These are phyloP conservation scores for Cryptosporidium ubiquitum DNA, from an alignment of 169 alveolate species.

Conservation along the genomic window DNA sequence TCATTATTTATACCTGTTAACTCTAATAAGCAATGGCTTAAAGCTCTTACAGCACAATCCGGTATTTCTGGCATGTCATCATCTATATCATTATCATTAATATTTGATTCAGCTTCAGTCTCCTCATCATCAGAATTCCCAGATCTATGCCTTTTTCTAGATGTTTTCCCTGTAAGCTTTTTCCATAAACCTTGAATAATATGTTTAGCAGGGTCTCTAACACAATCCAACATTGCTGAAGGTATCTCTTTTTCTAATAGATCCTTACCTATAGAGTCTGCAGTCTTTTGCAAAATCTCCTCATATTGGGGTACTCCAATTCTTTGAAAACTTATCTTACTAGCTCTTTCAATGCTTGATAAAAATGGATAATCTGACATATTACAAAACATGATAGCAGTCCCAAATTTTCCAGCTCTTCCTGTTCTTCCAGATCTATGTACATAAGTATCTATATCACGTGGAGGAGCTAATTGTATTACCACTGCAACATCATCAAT, in stretches of 20 bases:
- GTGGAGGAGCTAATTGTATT: conserved; percentile 90
- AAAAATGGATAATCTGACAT: conserved; percentile 72
- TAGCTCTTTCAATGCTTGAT: conserved; percentile 63
- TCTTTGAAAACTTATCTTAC: conserved; percentile 66
- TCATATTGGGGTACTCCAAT: conserved; percentile 77
- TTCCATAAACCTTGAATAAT: conserved; percentile 40
- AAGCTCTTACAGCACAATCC: conserved; percentile 34
- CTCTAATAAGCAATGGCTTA: conserved; percentile 50
- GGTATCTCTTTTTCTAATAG: conserved; percentile 18
- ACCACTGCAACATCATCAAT: conserved; percentile 87
- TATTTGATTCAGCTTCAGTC: conserved; percentile 39
- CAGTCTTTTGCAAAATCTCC: conserved; percentile 54
- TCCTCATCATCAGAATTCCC: conserved; percentile 6
- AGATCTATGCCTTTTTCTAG: conserved; percentile 29
- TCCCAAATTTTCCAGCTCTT: conserved; percentile 87
- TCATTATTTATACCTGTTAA: conserved; percentile 56
- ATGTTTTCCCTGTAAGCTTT: conserved; percentile 7
- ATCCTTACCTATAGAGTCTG: conserved; percentile 50
- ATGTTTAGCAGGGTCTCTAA: conserved; percentile 38
- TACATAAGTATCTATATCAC: conserved; percentile 84
- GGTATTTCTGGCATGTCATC: conserved; percentile 51
- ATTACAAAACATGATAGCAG: conserved; percentile 79
- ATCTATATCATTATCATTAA: neutral
- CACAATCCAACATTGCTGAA: conserved; percentile 23
- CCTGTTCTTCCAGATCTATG: conserved; percentile 92